phyloP scores from a whole-genome alignment of 345 rosid species.

The Aquilaria malaccensis region DNA sequence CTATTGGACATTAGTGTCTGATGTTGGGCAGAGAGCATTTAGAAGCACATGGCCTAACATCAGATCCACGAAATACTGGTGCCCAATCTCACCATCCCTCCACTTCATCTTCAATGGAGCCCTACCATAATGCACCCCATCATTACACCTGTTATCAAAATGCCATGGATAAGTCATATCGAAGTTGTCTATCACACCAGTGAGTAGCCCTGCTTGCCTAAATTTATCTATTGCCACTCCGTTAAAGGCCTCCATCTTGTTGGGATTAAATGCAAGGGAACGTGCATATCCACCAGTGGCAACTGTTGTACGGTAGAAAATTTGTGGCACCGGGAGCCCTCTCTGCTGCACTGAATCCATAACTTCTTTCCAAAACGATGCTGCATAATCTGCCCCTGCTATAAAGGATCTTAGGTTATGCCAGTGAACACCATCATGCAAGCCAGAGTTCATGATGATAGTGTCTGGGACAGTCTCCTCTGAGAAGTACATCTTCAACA shows the following conservation, averaged over 20 bases:
- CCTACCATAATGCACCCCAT: constrained; percentile 92
- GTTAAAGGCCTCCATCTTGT: constrained; percentile 76
- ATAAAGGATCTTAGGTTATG: constrained; percentile 36
- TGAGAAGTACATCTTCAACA: constrained; percentile 57
- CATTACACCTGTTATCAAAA: constrained; percentile 73
- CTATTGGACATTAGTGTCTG: no score
- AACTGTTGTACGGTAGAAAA: constrained; percentile 64
- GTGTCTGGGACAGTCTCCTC: constrained; percentile 64
- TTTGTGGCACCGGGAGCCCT: constrained; percentile 48
- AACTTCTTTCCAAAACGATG: constrained; percentile 61
- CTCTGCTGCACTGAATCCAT: constrained; percentile 46
- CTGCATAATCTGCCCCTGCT: constrained; percentile 53
- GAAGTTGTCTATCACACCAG: constrained; percentile 68
- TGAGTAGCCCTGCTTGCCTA: constrained; percentile 42
- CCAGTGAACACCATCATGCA: constrained; percentile 78
- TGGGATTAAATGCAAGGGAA: constrained; percentile 60
- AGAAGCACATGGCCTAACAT: constrained; percentile 77
- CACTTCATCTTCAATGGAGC: constrained; percentile 64
- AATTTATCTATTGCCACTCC: constrained; percentile 64
- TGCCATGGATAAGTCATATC: constrained; percentile 93
- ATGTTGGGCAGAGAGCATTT: constrained; percentile 49
- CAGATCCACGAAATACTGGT: constrained; percentile 85
- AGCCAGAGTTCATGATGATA: constrained; percentile 71
- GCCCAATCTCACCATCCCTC: constrained; percentile 87
- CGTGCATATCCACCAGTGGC: constrained; percentile 86